Evolutionary conservation across 768 basidiomycete species (phyloP), one percentile per base, ranked within the genome.

Genomic region (Royoungia palumana): DNA sequence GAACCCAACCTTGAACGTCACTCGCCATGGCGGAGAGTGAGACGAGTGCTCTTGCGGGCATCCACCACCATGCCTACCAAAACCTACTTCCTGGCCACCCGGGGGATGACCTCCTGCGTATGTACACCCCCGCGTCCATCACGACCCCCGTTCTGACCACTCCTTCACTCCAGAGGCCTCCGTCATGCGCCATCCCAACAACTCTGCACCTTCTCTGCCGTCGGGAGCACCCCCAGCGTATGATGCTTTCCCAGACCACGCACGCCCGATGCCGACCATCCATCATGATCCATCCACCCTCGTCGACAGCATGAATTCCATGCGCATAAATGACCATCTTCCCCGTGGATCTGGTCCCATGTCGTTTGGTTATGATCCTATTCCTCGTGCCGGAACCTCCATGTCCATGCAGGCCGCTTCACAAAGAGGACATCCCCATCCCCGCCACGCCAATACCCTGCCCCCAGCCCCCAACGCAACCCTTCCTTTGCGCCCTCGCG

Each of bases 301-400:
- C 28, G 71, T 77, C 35, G 75, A 79, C 56, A 63, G 72, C 36
- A 81, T 88, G 65, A 74, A 75, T 38, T 67, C 76, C 35, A 70
- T 89, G 64, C 75, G 68, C 42, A 66, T 88, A 49, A 66, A 65
- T 44, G 80, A 81, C 37, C 69, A 71, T 20, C 54, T 55, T 20
- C 59, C 69, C 24, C 63, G 61, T 17, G 63, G 65, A 39, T 51
- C 67, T 19, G 65, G 65, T 38, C 56, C 60, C 30, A 57, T 60
- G 60, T 57, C 61, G 32, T 61, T 49, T 50, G 41, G 53, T 30
- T 40, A 59, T 30, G 82, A 84, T 52, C 76, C 78, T 38, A 65
- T 82, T 13, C 73, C 75, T 47, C 76, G 82, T 24, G 73, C 76
- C 5, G 75, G 75, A 16, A 83, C 82, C 17, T 79, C 83, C 27